Evolutionary conservation across 2,329 filamentous ascomycete species (phyloP).

Genomic region (Talaromyces sp.): DNA sequence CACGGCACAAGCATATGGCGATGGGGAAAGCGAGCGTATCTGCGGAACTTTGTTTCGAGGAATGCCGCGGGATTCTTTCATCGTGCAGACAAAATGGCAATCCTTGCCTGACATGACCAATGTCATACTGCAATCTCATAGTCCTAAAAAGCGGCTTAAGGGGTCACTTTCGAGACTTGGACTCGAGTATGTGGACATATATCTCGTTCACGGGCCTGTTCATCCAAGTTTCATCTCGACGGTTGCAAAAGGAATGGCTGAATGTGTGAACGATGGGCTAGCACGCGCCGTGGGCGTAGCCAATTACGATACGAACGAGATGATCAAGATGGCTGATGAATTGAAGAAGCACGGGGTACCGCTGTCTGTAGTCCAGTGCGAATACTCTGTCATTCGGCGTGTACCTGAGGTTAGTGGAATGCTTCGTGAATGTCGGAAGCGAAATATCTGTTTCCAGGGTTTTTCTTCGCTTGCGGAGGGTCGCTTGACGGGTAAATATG

Average conservation of each 20-base stretch:
- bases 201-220: conserved; percentile 49
- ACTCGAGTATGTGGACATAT: conserved; percentile 47
- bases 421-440: conserved; percentile 43
- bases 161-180: conserved; percentile 43
- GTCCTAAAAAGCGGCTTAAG: conserved; percentile 41
- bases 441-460: conserved; percentile 47
- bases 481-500: conserved; percentile 47
- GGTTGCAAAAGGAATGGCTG: conserved; percentile 46
- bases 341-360: conserved; percentile 41
- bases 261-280: conserved; percentile 47
- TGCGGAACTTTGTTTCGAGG: conserved; percentile 44
- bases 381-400: conserved; percentile 48
- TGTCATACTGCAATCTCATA: conserved; percentile 34
- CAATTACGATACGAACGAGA: conserved; percentile 48
- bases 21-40: conserved; percentile 47
- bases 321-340: conserved; percentile 48
- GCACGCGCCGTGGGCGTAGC: conserved; percentile 48
- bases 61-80: conserved; percentile 37
- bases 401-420: conserved; percentile 45
- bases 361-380: conserved; percentile 50
- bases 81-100: conserved; percentile 48
- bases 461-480: conserved; percentile 48
- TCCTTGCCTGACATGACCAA: conserved; percentile 35
- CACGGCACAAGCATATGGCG: conserved; percentile 49
- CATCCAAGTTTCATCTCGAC: conserved; percentile 44